Base-by-base conservation (phyloP, 1,284 basidiomycete genomes). In the Pterulicium gracile region DNA sequence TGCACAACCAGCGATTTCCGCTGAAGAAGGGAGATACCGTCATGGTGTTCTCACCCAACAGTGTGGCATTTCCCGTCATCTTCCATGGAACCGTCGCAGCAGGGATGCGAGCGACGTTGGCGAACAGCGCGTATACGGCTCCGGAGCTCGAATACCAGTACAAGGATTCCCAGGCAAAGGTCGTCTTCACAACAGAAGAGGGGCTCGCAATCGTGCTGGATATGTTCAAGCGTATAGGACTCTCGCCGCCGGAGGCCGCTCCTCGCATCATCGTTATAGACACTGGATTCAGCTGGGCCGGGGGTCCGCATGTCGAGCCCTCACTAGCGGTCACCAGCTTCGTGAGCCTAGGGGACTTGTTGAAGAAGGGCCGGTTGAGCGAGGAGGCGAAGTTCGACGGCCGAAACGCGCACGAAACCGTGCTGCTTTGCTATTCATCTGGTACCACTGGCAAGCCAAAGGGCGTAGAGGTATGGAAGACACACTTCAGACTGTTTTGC, bases 31-130 rank as follows among this genome's bases (percentile, higher is more conserved):
- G 72, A 1, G 68, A 73, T 41, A 73, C 69, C 0, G 51, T 76
- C 7, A 60, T 81, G 47, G 59, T 82, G 1, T 80, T 70, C 55
- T 75, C 77, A 1, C 75, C 69, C 3, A 88, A 88, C 58, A 73
- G 68, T 14, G 54, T 88, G 24, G 65, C 68, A 19, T 88, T 78
- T 72, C 79, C 82, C 23, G 20, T 27, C 41, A 22, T 20, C 12
- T 23, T 15, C 39, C 15, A 34, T 15, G 22, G 24, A 24, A n/a
- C 21, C 27, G 42, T 58, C 56, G 63, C 63, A 3, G 62, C 59
- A 4, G 65, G 65, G 2, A 47, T 65, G 3, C 52, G 58, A 15
- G 57, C 58, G 22, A 65, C 65, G 14, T 58, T 62, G 20, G 62
- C 64, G 1, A 67, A 67, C 52, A 58, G 58, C 36, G 54, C 58